Percentiles rank a stretch among this genome's conserved stretches.
These are phyloP conservation scores for Discostella stelligera DNA, from an alignment of 352 stramenopile species.

Conservation along the genomic window DNA sequence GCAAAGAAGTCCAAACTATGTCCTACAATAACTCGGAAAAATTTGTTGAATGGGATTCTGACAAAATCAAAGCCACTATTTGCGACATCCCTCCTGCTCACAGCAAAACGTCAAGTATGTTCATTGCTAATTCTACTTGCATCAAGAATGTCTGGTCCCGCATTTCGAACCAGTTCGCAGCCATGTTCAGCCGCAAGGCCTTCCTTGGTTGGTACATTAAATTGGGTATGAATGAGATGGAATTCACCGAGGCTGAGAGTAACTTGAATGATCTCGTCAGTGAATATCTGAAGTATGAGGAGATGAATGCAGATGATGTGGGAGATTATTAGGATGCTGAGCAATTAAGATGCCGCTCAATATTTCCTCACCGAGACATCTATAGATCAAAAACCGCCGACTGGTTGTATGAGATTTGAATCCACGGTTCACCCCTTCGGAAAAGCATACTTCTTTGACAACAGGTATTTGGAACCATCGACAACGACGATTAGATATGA, in stretches of 20 bases:
- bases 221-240: constrained; percentile 99
- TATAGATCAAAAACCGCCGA: too few relatives aligned
- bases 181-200: constrained; percentile 99
- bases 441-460: too few relatives aligned
- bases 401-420: too few relatives aligned
- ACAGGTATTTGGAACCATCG: too few relatives aligned
- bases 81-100: constrained; percentile 98
- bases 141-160: constrained; percentile 99
- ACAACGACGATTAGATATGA: too few relatives aligned
- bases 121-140: constrained; percentile 98
- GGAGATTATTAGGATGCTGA: too few relatives aligned
- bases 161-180: constrained; percentile 99
- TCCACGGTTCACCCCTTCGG: too few relatives aligned
- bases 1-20: constrained; percentile 99
- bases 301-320: constrained; percentile 92
- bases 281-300: constrained; percentile 99
- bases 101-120: constrained; percentile 97
- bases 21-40: constrained; percentile 89
- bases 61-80: constrained; percentile 99
- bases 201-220: constrained; percentile 99
- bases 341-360: too few relatives aligned
- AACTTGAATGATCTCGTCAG: constrained; percentile 99
- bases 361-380: too few relatives aligned
- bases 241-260: constrained; percentile 99
- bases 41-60: constrained; percentile 91